These are phyloP conservation scores for Kazachstania sp. DNA, from an alignment of 1,139 yeast genomes.

Conservation along the genomic window DNA sequence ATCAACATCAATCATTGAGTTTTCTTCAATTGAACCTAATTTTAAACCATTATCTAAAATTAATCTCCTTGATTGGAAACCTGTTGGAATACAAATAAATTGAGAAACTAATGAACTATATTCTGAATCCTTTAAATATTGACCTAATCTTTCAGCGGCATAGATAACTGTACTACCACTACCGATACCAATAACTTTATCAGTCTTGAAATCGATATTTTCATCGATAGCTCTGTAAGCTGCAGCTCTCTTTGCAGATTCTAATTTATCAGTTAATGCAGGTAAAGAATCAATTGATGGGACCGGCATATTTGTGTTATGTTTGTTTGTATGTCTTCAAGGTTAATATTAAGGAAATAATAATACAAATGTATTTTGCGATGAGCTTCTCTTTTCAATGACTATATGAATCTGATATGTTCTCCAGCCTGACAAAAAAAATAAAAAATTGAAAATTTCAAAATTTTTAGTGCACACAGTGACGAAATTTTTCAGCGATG, in stretches of 20 bases:
- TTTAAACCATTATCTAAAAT: conserved; percentile 73
- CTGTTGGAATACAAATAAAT: conserved; percentile 85
- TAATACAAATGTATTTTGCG: not conserved
- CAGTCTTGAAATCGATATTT: conserved; percentile 54
- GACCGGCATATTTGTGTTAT: conserved; percentile 1
- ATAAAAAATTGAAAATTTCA: not conserved
- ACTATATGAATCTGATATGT: not conserved
- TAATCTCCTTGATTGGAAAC: conserved; percentile 86
- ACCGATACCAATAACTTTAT: conserved; percentile 84
- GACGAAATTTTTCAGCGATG: too few relatives aligned
- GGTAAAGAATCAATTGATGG: conserved; percentile 9
- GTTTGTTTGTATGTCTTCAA: not conserved
- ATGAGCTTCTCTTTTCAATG: not conserved
- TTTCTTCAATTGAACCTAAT: conserved; percentile 78
- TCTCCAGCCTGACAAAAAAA: not conserved
- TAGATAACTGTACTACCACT: conserved; percentile 95
- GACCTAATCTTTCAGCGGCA: conserved; percentile 86
- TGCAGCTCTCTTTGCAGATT: conserved; percentile 60
- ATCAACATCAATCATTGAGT: conserved; percentile 73
- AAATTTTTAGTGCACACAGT: not conserved
- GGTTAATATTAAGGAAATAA: too few relatives aligned
- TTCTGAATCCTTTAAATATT: conserved; percentile 26
- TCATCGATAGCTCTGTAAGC: conserved; percentile 92
- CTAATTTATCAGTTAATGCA: conserved; percentile 28
- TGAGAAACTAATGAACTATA: conserved; percentile 39